Conservation (phyloP, 345 rosid species). For the Nasturtium officinale region DNA sequence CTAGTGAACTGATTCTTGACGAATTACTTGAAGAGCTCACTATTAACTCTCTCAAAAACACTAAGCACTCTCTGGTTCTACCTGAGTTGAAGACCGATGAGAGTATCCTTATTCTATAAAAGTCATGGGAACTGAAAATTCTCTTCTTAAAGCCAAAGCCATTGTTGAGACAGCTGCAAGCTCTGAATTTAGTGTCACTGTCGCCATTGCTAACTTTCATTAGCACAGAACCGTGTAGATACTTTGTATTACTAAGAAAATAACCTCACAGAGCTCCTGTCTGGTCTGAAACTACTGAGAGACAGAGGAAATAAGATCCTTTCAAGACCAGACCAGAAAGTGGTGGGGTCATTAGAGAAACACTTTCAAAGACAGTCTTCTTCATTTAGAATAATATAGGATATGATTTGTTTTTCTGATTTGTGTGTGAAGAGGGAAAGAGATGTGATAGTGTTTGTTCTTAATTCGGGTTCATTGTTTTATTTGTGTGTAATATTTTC, state of each 20-base stretch:
- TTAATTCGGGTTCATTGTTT: slow-evolving; percentile 23
- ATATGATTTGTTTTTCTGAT: slow-evolving; percentile 8
- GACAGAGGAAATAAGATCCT: slow-evolving; percentile 32
- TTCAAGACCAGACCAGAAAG: slow-evolving; percentile 35
- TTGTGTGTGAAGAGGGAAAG: slow-evolving; percentile 28
- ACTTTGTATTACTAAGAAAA: slow-evolving; percentile 38
- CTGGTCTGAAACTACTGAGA: slow-evolving; percentile 14
- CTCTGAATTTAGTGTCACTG: slow-evolving; percentile 20
- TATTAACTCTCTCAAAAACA: slow-evolving; percentile 40
- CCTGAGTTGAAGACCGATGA: slow-evolving; percentile 43
- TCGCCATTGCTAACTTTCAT: slow-evolving; percentile 38
- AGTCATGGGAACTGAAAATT: slow-evolving; percentile 5
- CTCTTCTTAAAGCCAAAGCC: slow-evolving; percentile 26
- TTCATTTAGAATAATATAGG: slow-evolving; percentile 33
- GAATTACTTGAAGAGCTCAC: slow-evolving; percentile 64
- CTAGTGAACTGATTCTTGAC: slow-evolving; percentile 63
- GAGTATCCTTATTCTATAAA: slow-evolving; percentile 34
- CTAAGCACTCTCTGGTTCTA: slow-evolving; percentile 23
- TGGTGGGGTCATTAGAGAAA: slow-evolving; percentile 38
- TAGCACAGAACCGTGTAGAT: slow-evolving; percentile 39
- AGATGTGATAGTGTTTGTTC: slow-evolving; percentile 34
- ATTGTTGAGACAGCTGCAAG: slow-evolving; percentile 21
- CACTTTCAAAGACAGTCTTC: slow-evolving; percentile 38
- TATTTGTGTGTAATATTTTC: slow-evolving; percentile 30
- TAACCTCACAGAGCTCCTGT: slow-evolving; percentile 30